These are phyloP conservation scores for Termitomyces heimii DNA, from an alignment of 768 basidiomycete genomes.

Conservation along the genomic window DNA sequence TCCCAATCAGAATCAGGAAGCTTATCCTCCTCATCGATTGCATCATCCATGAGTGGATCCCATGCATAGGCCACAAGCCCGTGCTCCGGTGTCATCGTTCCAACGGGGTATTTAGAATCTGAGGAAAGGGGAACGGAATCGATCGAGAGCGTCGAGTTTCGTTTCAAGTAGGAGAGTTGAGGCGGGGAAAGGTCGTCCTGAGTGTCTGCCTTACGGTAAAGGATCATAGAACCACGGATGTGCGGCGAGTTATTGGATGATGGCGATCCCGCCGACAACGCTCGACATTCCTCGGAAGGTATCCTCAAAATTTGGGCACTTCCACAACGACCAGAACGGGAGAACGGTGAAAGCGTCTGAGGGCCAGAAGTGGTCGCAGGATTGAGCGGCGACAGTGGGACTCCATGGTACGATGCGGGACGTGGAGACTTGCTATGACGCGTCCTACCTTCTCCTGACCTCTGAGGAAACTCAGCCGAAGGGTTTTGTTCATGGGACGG, in stretches of 20 bases:
- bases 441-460: neutral
- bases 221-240: constrained; percentile 27
- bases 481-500: neutral
- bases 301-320: constrained; percentile 13
- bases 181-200: constrained; percentile 28
- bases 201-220: constrained; percentile 27
- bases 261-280: constrained; percentile 5
- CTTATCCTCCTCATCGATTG: constrained; percentile 51
- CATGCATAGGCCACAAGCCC: constrained; percentile 59
- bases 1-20: constrained; percentile 45
- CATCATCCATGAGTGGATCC: constrained; percentile 38
- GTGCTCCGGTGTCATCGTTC: constrained; percentile 16
- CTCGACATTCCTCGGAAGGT: constrained; percentile 17
- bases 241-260: neutral
- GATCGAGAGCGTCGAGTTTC: constrained; percentile 26
- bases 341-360: constrained; percentile 13
- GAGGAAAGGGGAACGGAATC: constrained; percentile 45
- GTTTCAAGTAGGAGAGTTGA: constrained; percentile 15
- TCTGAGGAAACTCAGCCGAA: neutral
- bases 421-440: constrained; percentile 6
- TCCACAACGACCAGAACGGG: constrained; percentile 13
- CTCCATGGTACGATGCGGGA: constrained; percentile 6
- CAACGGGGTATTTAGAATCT: constrained; percentile 63
- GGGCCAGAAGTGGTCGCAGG: constrained; percentile 7
- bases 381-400: constrained; percentile 13